These are phyloP conservation scores for Podospora fimiseda DNA, from an alignment of 495 filamentous ascomycete species.

Conservation along the genomic window DNA sequence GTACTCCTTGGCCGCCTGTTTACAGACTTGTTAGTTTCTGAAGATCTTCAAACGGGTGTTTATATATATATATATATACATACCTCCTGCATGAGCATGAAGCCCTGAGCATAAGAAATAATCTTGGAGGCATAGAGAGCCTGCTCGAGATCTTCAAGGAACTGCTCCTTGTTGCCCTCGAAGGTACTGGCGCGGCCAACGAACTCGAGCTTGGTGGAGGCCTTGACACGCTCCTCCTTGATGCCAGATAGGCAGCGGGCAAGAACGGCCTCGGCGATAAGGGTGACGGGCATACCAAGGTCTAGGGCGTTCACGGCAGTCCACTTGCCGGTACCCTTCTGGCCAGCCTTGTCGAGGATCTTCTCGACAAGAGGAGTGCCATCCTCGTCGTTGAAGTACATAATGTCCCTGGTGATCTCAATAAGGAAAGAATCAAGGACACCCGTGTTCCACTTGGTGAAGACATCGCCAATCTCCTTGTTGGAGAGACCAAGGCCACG, in stretches of 20 bases:
- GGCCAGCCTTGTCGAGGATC: slow-evolving; percentile 96
- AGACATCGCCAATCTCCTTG: slow-evolving; percentile 93
- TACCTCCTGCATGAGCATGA: slow-evolving; percentile 99
- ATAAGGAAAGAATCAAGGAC: slow-evolving; percentile 99
- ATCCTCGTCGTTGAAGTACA: slow-evolving; percentile 95
- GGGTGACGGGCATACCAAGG: slow-evolving; percentile 95
- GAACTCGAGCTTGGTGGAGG: slow-evolving; percentile 65
- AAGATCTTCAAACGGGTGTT: no score
- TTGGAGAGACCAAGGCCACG: slow-evolving; percentile 76
- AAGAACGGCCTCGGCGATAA: slow-evolving; percentile 96
- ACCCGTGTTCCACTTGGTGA: slow-evolving; percentile 95
- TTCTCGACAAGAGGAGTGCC: slow-evolving; percentile 89
- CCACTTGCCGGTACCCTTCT: slow-evolving; percentile 99
- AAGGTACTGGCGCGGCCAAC: slow-evolving; percentile 72
- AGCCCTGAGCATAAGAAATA: slow-evolving; percentile 98
- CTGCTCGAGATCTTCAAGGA: slow-evolving; percentile 96
- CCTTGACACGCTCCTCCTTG: slow-evolving; percentile 86
- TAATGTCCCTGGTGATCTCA: slow-evolving; percentile 96
- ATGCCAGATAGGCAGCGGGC: slow-evolving; percentile 88
- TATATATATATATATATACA: slow-evolving; percentile 32
- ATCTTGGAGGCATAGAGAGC: slow-evolving; percentile 99
- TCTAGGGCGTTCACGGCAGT: slow-evolving; percentile 98
- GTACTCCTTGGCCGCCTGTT: slow-evolving; percentile 86
- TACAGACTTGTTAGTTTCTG: slow-evolving; percentile 18
- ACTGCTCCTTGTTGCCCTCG: slow-evolving; percentile 81